phyloP scores from a whole-genome alignment of 441 rosid genomes.

The Raphanus hybrid region DNA sequence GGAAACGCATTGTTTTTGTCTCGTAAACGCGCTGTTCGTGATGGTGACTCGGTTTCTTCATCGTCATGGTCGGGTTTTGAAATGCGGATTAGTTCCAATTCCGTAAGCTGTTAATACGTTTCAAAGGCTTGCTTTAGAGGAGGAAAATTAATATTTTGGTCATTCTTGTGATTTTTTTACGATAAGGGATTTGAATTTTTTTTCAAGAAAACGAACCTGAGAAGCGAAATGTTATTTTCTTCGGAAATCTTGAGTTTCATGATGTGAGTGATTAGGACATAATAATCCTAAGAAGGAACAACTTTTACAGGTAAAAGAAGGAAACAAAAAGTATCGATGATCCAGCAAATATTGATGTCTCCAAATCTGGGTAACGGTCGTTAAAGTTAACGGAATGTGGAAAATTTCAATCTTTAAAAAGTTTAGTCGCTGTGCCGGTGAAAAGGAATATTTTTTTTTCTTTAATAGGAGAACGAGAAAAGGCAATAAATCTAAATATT shows the following conservation, averaged over 20 bases:
- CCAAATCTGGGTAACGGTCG: constrained; percentile 1
- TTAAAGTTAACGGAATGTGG: constrained; percentile 29
- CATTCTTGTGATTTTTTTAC: neutral
- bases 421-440: constrained; percentile 28
- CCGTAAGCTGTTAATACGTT: constrained; percentile 52
- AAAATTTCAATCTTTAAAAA: neutral
- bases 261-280: neutral
- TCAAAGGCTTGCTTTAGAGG: constrained; percentile 8
- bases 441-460: constrained; percentile 25
- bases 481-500: neutral
- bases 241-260: constrained; percentile 20
- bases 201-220: constrained; percentile 32
- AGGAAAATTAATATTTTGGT: constrained; percentile 7
- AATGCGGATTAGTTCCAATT: constrained; percentile 49
- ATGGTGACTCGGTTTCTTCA: constrained; percentile 48
- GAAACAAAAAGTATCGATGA: constrained; percentile 3
- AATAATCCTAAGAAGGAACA: neutral
- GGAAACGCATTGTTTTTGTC: constrained; percentile 42
- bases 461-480: neutral
- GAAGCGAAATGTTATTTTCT: constrained; percentile 15
- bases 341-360: constrained; percentile 25
- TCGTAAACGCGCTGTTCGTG: constrained; percentile 53
- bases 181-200: neutral
- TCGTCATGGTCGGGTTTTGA: constrained; percentile 39
- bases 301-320: no score